Base-by-base conservation (phyloP, 306 rosid genomes). In the Rosa multiflora region DNA sequence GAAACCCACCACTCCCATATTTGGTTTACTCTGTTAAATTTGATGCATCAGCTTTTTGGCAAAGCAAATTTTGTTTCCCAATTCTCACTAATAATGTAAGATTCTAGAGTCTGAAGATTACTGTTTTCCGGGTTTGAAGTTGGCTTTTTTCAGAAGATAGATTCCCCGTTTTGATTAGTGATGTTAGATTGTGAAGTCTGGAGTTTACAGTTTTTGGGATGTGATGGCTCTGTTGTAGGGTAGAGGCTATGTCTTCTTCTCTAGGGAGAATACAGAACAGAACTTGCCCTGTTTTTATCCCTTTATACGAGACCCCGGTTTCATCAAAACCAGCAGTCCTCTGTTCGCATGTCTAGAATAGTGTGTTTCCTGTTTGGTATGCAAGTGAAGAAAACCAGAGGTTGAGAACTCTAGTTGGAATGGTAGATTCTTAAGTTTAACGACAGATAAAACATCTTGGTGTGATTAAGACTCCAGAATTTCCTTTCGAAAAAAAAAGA, bases 301-400 rank as follows among this genome's bases (percentile, higher is more conserved):
- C 72, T 10, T 37, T 44, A 76, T 67, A 69, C 80, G 64, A 67
- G 71, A 76, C 72, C 92, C 73, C 59, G 72, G 88, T 87, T 86
- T 90, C 82, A 17, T 87, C 55, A 82, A 86, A 91, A 83, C 90
- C 82, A 62, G 49, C 8, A 35, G 42, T 29, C 17, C 5, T 73
- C 37, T 73, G 51, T 56, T 29, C 0, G 3, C 12, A 70, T 70
- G 53, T 42, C 42, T 13, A 46, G 10, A 70, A 46, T 73, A n/a
- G 12, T 52, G 21, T 52, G 6, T 26, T 8, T 43, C 29, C 20
- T 59, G 78, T 75, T 75, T 5, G 56, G 43, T 44, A 59, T 75
- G 11, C 5, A 21, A 26, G 26, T 14, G 17, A 59, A 26, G 58
- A 43, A 59, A 26, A 8, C 46, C 8, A 2, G 35, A 10, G 0